Percentiles rank a stretch among this genome's conserved stretches.
phyloP scores from a whole-genome alignment of 352 stramenopile species.

The Phytopythium delawarense region DNA sequence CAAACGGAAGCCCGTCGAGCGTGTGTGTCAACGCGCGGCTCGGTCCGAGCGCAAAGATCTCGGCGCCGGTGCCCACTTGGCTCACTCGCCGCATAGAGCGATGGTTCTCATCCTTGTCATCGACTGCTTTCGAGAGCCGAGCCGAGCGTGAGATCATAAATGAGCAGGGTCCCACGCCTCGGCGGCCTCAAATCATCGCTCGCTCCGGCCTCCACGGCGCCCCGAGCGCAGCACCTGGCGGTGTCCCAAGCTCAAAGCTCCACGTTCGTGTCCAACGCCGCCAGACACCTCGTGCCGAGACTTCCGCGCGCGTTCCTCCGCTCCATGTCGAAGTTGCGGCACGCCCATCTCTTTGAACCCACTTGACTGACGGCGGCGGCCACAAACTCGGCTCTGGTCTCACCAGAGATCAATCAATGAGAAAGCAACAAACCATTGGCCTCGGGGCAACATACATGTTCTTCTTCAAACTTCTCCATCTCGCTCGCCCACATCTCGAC shows the following conservation, averaged over 20 bases:
- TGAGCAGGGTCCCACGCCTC: background rate
- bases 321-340: background rate
- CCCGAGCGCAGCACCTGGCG: background rate
- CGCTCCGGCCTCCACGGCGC: background rate
- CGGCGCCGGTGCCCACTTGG: background rate
- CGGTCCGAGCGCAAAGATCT: slow-evolving; percentile 4
- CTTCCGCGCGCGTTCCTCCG: slow-evolving; percentile 3
- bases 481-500: background rate
- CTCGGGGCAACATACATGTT: background rate
- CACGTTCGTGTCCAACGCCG: slow-evolving; percentile 2
- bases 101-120: background rate
- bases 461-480: slow-evolving; percentile 1
- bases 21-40: background rate
- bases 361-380: background rate
- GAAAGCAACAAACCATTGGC: background rate
- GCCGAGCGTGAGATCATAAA: background rate
- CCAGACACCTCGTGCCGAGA: background rate
- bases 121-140: background rate
- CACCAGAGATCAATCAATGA: background rate
- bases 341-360: background rate
- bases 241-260: too few species aligned
- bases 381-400: background rate
- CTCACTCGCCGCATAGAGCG: background rate
- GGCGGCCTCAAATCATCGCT: background rate
- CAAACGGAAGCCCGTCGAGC: background rate